These are phyloP conservation scores for Lachnellula occidentalis DNA, from an alignment of 2,329 filamentous ascomycete species.

Conservation along the genomic window DNA sequence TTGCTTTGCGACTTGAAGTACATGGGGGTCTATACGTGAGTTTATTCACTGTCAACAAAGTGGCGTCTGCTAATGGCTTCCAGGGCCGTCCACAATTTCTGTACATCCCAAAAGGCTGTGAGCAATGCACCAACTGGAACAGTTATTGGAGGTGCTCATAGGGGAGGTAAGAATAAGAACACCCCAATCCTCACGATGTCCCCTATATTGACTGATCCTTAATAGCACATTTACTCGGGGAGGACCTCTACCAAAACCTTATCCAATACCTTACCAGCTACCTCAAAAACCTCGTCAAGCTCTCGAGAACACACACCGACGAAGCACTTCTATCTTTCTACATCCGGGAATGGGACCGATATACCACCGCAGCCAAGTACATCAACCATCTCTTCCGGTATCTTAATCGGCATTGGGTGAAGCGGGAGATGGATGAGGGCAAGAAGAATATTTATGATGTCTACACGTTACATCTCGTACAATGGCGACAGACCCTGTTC, in stretches of 20 bases:
- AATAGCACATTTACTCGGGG: conserved; percentile 83
- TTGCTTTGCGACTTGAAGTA: conserved; percentile 48
- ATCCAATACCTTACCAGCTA: conserved; percentile 79
- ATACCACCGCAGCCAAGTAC: conserved; percentile 93
- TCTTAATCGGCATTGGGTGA: conserved; percentile 97
- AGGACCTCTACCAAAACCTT: conserved; percentile 91
- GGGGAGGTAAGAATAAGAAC: conserved; percentile 55
- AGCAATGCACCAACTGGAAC: conserved; percentile 42
- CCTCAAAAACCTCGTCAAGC: conserved; percentile 60
- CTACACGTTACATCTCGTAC: conserved; percentile 91
- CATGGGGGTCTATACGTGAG: conserved; percentile 91
- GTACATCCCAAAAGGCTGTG: conserved; percentile 92
- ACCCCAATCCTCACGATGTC: conserved; percentile 7
- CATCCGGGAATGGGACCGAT: conserved; percentile 93
- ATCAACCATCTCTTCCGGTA: conserved; percentile 97
- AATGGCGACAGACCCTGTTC: conserved; percentile 93
- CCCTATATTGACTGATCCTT: conserved; percentile 10
- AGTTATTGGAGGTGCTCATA: conserved; percentile 52
- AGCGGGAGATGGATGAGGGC: conserved; percentile 96
- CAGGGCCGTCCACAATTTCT: conserved; percentile 96
- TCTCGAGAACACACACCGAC: conserved; percentile 76
- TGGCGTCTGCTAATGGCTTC: conserved; percentile 33
- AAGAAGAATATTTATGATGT: conserved; percentile 99
- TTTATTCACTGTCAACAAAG: conserved; percentile 15
- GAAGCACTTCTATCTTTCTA: conserved; percentile 90